A percentile compares a stretch with the other conserved stretches of the same genome.
Evolutionary conservation across 805 yeast genomes (phyloP).

Genomic region (Alloascoidea africana): DNA sequence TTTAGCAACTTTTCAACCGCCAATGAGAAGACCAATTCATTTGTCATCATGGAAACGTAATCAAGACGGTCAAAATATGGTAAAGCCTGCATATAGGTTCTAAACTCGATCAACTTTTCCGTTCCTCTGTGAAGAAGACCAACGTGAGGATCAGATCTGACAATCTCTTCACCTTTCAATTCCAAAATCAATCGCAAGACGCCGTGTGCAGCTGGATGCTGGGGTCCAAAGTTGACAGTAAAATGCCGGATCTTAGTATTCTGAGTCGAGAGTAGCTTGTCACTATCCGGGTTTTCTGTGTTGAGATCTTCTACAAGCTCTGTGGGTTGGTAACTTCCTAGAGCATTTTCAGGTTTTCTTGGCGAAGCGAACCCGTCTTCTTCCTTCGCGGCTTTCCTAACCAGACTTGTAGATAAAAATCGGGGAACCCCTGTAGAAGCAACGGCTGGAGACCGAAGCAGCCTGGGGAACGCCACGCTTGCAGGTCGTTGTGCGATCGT

Average conservation of each 20-base stretch:
- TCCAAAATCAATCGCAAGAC: conserved; percentile 77
- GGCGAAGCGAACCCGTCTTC: no score
- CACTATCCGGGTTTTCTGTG: neutral
- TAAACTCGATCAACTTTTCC: conserved; percentile 74
- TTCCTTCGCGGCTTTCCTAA: no score
- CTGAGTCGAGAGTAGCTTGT: no score
- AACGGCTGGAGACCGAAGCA: no score
- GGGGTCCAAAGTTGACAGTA: conserved; percentile 86
- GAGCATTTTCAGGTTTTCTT: no score
- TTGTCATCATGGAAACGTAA: conserved; percentile 81
- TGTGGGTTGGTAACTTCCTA: neutral
- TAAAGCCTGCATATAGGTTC: conserved; percentile 77
- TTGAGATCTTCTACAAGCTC: neutral
- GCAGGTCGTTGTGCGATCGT: no score
- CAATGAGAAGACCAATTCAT: conserved; percentile 70
- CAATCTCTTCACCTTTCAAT: conserved; percentile 78
- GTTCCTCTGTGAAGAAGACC: conserved; percentile 84
- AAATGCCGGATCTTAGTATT: conserved; percentile 60
- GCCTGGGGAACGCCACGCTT: no score
- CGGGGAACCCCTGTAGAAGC: no score
- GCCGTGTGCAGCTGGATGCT: conserved; percentile 93
- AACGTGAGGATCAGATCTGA: conserved; percentile 79
- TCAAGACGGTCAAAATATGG: conserved; percentile 84
- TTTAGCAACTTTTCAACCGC: conserved; percentile 78
- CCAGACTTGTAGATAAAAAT: no score